Base-by-base conservation (phyloP, 305 asterid species). In the Fraxinus floribunda region DNA sequence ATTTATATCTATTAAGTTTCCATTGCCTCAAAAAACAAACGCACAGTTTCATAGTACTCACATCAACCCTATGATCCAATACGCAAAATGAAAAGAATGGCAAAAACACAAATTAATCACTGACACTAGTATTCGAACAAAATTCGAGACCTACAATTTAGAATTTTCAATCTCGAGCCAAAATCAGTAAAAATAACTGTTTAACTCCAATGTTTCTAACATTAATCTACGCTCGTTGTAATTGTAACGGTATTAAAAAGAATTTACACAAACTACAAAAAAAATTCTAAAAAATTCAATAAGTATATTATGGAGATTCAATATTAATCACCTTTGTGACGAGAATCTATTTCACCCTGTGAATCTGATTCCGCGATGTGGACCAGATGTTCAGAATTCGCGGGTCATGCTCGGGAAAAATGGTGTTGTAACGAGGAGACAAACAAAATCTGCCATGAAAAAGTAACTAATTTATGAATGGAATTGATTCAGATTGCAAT, bases 1-100 rank as follows among this genome's bases (percentile, higher is more conserved):
- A 7, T 71, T 83, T 88, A 36, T 83, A 78, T 80, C 86, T 68
- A 66, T 70, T 83, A 81, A 52, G 38, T n/a, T 75, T 83, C 76
- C 86, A 76, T 72, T 71, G 78, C 84, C 82, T 80, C 80, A 78
- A 76, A 57, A 72, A 77, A 83, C 49, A 84, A 81, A 78, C 30
- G 79, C 83, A 74, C 72, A 75, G 18, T 85, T 26, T 62, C 24
- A 64, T 82, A 74, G 79, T 36, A 60, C 76, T 24, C 30, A 72
- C 82, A 78, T 38, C 81, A 81, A 80, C 78, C 87, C 24, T 79
- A 52, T 30, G 75, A 32, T 57, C 84, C 80, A 83, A n/a, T 34
- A 18, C 26, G 22, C 16, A 36, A 2, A 41, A 34, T 20, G 16
- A 22, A 13, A 38, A 35, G 66, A 57, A 57, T 1, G 66, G 66